Evolutionary conservation across 148 eudicot species (phyloP).

Genomic region (Diospyros kaki): DNA sequence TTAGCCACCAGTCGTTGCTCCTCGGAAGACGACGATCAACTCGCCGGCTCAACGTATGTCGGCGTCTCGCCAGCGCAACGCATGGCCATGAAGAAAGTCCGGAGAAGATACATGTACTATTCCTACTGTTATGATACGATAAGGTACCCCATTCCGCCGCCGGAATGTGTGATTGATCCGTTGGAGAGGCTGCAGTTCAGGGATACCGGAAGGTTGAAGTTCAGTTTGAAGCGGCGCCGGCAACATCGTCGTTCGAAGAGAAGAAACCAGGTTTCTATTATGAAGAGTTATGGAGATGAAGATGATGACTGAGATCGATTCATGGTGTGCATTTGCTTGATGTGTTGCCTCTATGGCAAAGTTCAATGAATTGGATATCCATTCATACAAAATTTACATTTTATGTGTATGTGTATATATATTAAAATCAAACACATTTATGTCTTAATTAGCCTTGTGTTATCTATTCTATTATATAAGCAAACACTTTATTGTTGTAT

Average conservation of each 20-base stretch:
- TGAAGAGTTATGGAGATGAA: conserved; percentile 25
- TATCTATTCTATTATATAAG: too few species aligned
- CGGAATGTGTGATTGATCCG: conserved; percentile 50
- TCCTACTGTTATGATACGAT: conserved; percentile 46
- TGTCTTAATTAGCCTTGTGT: too few species aligned
- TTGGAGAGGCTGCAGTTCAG: conserved; percentile 25
- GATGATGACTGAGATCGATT: conserved; percentile 16
- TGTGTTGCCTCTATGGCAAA: too few species aligned
- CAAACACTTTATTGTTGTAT: too few species aligned
- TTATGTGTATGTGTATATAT: too few species aligned
- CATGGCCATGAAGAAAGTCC: conserved; percentile 35
- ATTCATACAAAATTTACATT: too few species aligned
- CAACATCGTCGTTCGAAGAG: conserved; percentile 20
- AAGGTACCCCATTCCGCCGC: conserved; percentile 33
- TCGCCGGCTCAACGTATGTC: conserved; percentile 10
- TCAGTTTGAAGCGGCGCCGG: background rate
- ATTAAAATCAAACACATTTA: too few species aligned
- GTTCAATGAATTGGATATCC: too few species aligned
- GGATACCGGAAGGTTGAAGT: conserved; percentile 39
- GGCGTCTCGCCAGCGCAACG: conserved; percentile 23
- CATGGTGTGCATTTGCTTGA: background rate
- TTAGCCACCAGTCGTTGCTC: conserved; percentile 4
- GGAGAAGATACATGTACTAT: conserved; percentile 37
- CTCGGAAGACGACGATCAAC: conserved; percentile 15
- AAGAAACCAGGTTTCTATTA: conserved; percentile 19